Evolutionary conservation across 306 rosid species (phyloP), one percentile per base, ranked within the genome.

Genomic region (Acacia acuminata): DNA sequence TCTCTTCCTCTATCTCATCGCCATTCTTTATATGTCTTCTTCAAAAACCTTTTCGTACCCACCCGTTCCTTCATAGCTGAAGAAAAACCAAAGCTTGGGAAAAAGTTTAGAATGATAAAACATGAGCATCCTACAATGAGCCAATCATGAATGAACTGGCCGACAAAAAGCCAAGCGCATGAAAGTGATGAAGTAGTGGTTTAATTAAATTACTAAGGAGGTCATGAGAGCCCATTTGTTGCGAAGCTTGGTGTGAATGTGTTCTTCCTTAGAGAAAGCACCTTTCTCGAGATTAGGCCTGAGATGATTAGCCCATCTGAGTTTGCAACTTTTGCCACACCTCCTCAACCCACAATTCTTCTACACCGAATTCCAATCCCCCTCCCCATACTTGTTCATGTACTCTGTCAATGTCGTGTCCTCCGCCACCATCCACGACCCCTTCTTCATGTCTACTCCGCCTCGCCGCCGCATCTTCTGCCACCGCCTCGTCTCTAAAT

Each of bases 161-260:
- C 32, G 32, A 79, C 38, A 42, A 7, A 79, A 79, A 70, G 43
- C n/a, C 76, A 84, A 20, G 24, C 36, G 30, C 32, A 22, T 2
- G 70, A 32, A 6, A 3, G 15, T 2, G 15, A 64, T 4, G 69
- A 3, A 12, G 43, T 25, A 30, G 0, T 13, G 16, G 45, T 4
- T 19, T 69, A 38, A 24, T 47, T 47, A 10, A 11, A 30, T 58
- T 60, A 60, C 55, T 53, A 90, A 93, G 22, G 98, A 77, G 7
- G 99, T 98, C 96, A 95, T 95, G 77, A 93, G 87, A 73, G 99
- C 94, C 99, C 99, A 95, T 87, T 91, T 95, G 87, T 95, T 95
- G 76, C 99, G 98, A 40, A 92, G 81, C 83, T 85, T 92, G 44
- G 98, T 86, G 81, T 95, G 99, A 83, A 95, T 98, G 3, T 91